A percentile compares a stretch with the other conserved stretches of the same genome.
phyloP scores from a whole-genome alignment of 352 stramenopile species.

The Phytophthora cactorum region DNA sequence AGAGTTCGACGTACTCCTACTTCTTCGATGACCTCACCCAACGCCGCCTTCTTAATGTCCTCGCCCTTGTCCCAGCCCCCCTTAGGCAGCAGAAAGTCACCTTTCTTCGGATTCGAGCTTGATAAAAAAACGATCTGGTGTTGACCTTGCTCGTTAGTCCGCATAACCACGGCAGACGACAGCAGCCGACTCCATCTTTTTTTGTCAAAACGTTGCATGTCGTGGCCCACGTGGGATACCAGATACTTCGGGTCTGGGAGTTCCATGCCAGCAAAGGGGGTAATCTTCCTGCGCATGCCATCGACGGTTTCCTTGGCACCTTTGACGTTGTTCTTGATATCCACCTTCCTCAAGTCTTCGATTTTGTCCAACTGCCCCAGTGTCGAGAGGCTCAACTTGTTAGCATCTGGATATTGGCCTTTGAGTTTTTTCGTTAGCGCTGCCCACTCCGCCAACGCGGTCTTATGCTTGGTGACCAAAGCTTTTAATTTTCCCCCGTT shows the following conservation, averaged over 20 bases:
- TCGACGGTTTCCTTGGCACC: conserved; percentile 2
- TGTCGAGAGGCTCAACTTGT: neutral
- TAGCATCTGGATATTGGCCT: neutral
- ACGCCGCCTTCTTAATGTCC: neutral
- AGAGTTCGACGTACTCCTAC: conserved; percentile 8
- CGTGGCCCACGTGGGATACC: conserved; percentile 1
- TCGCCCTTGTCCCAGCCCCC: neutral
- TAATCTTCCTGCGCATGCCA: conserved; percentile 7
- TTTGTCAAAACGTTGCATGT: neutral
- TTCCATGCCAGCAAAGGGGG: neutral
- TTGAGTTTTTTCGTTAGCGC: neutral
- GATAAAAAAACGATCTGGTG: neutral
- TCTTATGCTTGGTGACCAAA: neutral
- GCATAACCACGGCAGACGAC: neutral
- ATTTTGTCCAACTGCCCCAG: neutral
- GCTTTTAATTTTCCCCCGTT: neutral
- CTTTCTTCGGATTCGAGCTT: neutral
- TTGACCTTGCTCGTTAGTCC: neutral
- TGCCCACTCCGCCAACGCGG: neutral
- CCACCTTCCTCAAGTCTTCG: neutral
- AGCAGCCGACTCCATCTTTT: conserved; percentile 5
- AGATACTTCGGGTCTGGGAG: neutral
- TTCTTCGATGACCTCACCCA: neutral
- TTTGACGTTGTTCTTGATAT: neutral
- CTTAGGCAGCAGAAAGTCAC: neutral